Percentiles rank a stretch among this genome's conserved stretches.
Conservation (phyloP, 164 flowering plant genomes). For the Cinnamomum micranthum region DNA sequence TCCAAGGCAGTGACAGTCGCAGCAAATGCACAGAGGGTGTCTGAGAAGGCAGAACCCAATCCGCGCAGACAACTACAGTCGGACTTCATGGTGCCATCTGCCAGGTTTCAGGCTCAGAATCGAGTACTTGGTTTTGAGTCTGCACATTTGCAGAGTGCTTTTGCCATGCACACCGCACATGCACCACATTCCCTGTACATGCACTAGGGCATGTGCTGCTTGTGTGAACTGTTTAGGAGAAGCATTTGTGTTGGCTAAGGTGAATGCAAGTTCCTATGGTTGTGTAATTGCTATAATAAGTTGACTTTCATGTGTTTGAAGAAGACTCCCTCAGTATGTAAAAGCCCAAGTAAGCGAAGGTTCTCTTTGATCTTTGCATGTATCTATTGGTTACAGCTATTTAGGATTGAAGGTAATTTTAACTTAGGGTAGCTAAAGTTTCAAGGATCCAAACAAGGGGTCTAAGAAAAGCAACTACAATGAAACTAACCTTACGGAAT, state of each 20-base stretch:
- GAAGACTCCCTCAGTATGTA: background rate
- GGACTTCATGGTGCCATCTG: conserved; percentile 21
- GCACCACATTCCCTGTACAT: conserved; percentile 9
- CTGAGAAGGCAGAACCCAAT: conserved; percentile 3
- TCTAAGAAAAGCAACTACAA: too few species aligned
- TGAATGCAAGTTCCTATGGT: background rate
- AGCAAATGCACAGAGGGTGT: conserved; percentile 22
- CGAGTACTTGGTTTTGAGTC: conserved; percentile 18
- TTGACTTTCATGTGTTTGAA: background rate
- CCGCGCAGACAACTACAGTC: conserved; percentile 7
- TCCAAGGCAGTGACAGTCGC: conserved; percentile 56
- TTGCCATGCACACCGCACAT: conserved; percentile 13
- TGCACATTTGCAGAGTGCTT: conserved; percentile 14
- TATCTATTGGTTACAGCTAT: too few species aligned
- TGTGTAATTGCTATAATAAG: background rate
- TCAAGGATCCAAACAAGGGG: too few species aligned
- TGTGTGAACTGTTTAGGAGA: background rate
- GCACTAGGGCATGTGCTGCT: conserved; percentile 1
- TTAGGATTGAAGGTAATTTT: too few species aligned
- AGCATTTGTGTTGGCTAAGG: background rate
- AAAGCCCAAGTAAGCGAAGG: too few species aligned
- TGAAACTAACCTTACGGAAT: too few species aligned
- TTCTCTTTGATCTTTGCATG: too few species aligned
- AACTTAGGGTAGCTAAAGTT: too few species aligned
- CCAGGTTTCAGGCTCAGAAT: conserved; percentile 34